Evolutionary conservation across 1,284 basidiomycete genomes (phyloP).

Genomic region (Pisolithus thermaeus): DNA sequence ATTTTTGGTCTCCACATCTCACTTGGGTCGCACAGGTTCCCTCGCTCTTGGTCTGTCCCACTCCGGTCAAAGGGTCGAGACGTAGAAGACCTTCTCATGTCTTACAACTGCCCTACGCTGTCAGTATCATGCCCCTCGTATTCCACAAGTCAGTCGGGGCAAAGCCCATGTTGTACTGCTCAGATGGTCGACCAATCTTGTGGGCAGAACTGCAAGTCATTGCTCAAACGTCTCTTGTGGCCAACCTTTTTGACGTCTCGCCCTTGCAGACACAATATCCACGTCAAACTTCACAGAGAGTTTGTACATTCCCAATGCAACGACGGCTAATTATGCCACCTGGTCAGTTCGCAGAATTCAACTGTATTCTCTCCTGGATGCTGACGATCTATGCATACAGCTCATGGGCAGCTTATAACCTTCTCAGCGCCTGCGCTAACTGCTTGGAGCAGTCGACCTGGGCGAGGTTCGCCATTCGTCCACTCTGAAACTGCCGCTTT

Average conservation of each 20-base stretch:
- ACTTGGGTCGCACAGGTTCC: background rate
- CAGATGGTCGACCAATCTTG: slow-evolving; percentile 19
- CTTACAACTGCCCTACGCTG: background rate
- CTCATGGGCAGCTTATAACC: slow-evolving; percentile 25
- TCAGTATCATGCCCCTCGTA: background rate
- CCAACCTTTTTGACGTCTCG: background rate
- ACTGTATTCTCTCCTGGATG: background rate
- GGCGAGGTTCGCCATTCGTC: slow-evolving; percentile 10
- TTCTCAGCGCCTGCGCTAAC: slow-evolving; percentile 23
- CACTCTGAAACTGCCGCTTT: background rate
- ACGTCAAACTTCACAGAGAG: slow-evolving; percentile 14
- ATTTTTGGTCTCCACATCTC: background rate
- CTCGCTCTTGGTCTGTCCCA: background rate
- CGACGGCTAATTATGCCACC: slow-evolving; percentile 16
- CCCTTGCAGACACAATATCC: slow-evolving; percentile 14
- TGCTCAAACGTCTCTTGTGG: background rate
- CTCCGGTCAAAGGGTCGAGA: background rate
- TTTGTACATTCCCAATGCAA: slow-evolving; percentile 12
- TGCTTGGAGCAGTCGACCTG: slow-evolving; percentile 11
- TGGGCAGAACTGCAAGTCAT: slow-evolving; percentile 11
- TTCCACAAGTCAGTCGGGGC: background rate
- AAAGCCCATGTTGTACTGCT: slow-evolving; percentile 13
- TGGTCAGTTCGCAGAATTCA: slow-evolving; percentile 12
- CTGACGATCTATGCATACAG: slow-evolving; percentile 9
- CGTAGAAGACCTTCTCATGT: background rate